Conservation (phyloP, 768 basidiomycete species). For the Leccinum olivaceopallidum region DNA sequence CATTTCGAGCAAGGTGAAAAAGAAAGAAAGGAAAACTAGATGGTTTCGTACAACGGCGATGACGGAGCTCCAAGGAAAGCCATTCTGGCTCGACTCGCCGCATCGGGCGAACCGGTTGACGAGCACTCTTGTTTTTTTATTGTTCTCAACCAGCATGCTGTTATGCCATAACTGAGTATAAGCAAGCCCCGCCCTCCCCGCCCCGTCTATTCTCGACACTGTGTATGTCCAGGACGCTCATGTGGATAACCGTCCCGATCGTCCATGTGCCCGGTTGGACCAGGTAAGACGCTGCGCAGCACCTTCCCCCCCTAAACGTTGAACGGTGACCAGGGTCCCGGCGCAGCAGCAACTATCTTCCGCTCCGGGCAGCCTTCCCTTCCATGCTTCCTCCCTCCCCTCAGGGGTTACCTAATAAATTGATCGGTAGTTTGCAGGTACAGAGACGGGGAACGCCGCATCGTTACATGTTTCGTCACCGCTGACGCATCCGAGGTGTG, state of each 20-base stretch:
- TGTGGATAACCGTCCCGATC: not conserved
- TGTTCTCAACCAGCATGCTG: not conserved
- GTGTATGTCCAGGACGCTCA: not conserved
- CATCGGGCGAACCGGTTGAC: not conserved
- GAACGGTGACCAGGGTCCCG: not conserved
- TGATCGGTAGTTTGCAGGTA: constrained; percentile 1
- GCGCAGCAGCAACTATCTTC: not conserved
- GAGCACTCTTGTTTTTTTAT: not conserved
- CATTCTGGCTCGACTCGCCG: not conserved
- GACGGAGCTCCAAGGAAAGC: not conserved
- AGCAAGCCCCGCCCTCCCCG: not conserved
- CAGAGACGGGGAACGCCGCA: constrained; percentile 1
- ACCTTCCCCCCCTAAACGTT: not conserved
- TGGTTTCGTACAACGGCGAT: not conserved
- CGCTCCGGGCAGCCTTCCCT: not conserved
- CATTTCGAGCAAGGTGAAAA: not conserved
- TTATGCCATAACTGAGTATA: not conserved
- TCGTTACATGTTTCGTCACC: not conserved
- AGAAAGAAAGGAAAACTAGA: not conserved
- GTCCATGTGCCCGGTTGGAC: not conserved
- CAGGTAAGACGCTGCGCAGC: not conserved
- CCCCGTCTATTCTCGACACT: not conserved
- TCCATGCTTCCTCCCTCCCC: not conserved
- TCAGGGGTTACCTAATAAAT: not conserved
- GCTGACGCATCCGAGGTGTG: not conserved